These are phyloP conservation scores for Triticum monococcum DNA, from an alignment of 176 grass and related monocot genomes.

Conservation along the genomic window DNA sequence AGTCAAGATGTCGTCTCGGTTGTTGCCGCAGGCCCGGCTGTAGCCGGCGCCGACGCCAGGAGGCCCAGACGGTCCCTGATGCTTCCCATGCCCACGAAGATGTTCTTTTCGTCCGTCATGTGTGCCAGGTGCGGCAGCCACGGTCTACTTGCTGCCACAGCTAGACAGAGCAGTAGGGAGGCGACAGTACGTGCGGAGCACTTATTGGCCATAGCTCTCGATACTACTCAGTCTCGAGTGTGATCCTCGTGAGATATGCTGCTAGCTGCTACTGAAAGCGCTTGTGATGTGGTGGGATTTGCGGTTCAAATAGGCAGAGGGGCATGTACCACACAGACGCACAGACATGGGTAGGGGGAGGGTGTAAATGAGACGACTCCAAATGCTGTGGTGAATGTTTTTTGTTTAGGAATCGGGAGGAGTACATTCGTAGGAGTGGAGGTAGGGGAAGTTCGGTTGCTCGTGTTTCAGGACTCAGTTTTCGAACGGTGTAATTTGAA, in stretches of 20 bases:
- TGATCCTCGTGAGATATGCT: not conserved
- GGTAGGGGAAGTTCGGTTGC: too few relatives aligned
- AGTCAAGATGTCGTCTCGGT: conserved; percentile 39
- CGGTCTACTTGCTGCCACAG: not conserved
- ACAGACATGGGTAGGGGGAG: too few relatives aligned
- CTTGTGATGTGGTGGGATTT: not conserved
- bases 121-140: not conserved
- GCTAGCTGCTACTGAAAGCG: not conserved
- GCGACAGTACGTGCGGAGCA: too few relatives aligned
- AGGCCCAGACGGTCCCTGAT: conserved; percentile 44
- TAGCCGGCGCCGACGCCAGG: conserved; percentile 30
- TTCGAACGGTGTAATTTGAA: too few relatives aligned
- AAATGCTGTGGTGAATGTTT: too few relatives aligned
- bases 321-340: too few relatives aligned
- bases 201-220: not conserved
- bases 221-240: not conserved
- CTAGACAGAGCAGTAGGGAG: too few relatives aligned
- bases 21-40: conserved; percentile 48
- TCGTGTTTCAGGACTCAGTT: too few relatives aligned
- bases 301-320: not conserved
- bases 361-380: too few relatives aligned
- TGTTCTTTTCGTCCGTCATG: conserved; percentile 35
- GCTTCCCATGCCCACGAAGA: conserved; percentile 43
- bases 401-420: too few relatives aligned
- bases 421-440: too few relatives aligned